A percentile compares a stretch with the other conserved stretches of the same genome.
Evolutionary conservation across 1,284 basidiomycete genomes (phyloP).

Genomic region (Hymenochaete sp.): DNA sequence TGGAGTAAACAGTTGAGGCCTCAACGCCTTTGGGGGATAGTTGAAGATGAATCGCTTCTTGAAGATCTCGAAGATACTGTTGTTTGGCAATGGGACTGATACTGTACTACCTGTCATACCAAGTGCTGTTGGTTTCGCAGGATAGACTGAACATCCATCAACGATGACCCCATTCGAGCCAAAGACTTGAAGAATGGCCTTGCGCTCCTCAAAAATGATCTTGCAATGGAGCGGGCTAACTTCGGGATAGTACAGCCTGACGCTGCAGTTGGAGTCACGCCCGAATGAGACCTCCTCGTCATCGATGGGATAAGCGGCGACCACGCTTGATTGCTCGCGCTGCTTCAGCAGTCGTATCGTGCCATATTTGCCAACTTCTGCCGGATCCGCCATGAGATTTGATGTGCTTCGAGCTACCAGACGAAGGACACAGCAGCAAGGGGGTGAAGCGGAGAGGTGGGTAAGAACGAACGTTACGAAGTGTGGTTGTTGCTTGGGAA

Average conservation of each 20-base stretch:
- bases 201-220: conserved; percentile 54
- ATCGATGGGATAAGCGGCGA: conserved; percentile 66
- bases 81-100: conserved; percentile 53
- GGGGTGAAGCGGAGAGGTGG: no score
- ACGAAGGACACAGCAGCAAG: no score
- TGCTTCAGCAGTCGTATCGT: conserved; percentile 53
- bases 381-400: conserved; percentile 32
- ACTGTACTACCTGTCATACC: conserved; percentile 26
- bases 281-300: conserved; percentile 58
- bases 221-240: conserved; percentile 57
- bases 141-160: conserved; percentile 54
- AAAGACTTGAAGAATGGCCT: conserved; percentile 58
- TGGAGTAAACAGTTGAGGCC: conserved; percentile 45
- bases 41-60: conserved; percentile 59
- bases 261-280: conserved; percentile 49
- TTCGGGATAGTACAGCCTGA: conserved; percentile 57
- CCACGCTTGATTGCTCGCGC: conserved; percentile 33
- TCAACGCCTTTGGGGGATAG: conserved; percentile 66
- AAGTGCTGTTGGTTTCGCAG: conserved; percentile 22
- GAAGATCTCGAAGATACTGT: conserved; percentile 57
- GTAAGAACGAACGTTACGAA: no score
- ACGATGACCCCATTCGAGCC: conserved; percentile 48
- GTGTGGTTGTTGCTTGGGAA: no score
- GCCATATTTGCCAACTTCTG: conserved; percentile 49
- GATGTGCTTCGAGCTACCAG: no score